These are phyloP conservation scores for Apiotrichum siamense DNA, from an alignment of 1,284 basidiomycete species.

Conservation along the genomic window DNA sequence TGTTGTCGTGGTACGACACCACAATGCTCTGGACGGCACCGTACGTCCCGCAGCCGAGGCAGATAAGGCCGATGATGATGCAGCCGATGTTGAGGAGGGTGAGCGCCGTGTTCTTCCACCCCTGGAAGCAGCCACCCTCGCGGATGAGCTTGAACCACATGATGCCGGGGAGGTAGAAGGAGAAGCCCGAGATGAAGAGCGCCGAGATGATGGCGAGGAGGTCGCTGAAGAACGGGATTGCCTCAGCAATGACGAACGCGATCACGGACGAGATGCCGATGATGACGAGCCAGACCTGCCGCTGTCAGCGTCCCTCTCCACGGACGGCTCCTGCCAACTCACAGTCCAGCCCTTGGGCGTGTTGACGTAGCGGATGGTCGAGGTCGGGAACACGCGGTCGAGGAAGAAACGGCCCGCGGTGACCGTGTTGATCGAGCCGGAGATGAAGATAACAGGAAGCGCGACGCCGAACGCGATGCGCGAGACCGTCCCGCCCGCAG, in stretches of 20 bases:
- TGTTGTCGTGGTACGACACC: conserved; percentile 3
- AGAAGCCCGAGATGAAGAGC: conserved; percentile 16
- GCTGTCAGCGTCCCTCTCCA: no score
- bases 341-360: conserved; percentile 32
- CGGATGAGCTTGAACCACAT: conserved; percentile 18
- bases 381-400: conserved; percentile 7
- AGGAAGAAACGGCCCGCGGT: conserved; percentile 11
- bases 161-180: conserved; percentile 13
- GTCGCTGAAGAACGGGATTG: conserved; percentile 36
- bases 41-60: conserved; percentile 9
- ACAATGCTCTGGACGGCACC: conserved; percentile 7
- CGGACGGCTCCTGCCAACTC: no score
- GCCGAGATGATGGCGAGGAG: conserved; percentile 32
- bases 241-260: conserved; percentile 16
- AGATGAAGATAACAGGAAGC: conserved; percentile 18
- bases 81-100: conserved; percentile 7
- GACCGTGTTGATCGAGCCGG: conserved; percentile 13
- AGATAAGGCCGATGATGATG: conserved; percentile 12
- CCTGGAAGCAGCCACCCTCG: conserved; percentile 12
- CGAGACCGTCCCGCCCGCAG: conserved; percentile 7
- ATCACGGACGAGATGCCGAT: conserved; percentile 3
- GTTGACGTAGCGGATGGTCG: conserved; percentile 33
- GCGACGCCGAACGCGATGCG: conserved; percentile 15
- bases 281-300: conserved; percentile 52
- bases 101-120: conserved; percentile 8